A percentile compares a stretch with the other conserved stretches of the same genome.
These are phyloP conservation scores for Cymbidium sinense DNA, from an alignment of 106 monocot genomes.

Conservation along the genomic window DNA sequence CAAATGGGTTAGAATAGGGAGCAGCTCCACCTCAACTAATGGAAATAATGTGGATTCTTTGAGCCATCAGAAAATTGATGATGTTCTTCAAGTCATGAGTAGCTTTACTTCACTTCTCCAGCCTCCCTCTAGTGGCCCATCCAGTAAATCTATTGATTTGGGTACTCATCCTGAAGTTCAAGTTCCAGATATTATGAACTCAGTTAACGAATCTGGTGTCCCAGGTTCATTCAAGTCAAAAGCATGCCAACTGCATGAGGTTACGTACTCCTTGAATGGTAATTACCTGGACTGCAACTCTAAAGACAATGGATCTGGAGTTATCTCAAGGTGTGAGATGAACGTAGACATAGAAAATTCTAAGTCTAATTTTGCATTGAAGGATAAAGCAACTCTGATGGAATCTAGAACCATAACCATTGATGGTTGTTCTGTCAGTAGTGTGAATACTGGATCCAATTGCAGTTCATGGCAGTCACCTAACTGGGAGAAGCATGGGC, in stretches of 20 bases:
- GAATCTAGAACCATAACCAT: constrained; percentile 10
- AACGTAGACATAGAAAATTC: constrained; percentile 3
- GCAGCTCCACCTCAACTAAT: constrained; percentile 9
- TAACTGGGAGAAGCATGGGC: background rate
- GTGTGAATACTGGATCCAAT: constrained; percentile 9
- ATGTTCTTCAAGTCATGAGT: constrained; percentile 31
- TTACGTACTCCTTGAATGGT: constrained; percentile 4
- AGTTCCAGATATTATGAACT: constrained; percentile 3
- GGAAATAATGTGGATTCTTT: constrained; percentile 11
- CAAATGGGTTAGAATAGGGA: constrained; percentile 67
- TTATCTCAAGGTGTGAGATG: constrained; percentile 8
- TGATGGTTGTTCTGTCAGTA: constrained; percentile 18
- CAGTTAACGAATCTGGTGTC: constrained; percentile 1
- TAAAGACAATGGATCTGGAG: constrained; percentile 1
- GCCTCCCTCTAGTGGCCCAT: constrained; percentile 9
- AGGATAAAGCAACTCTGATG: constrained; percentile 11
- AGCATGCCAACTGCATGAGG: background rate
- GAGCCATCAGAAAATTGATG: constrained; percentile 27
- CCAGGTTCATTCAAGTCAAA: constrained; percentile 11
- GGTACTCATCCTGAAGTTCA: constrained; percentile 10
- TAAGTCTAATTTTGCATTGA: constrained; percentile 5
- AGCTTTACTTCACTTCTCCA: constrained; percentile 10
- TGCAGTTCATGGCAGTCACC: constrained; percentile 5
- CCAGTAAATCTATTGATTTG: background rate
- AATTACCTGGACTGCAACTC: constrained; percentile 6